Evolutionary conservation across 2,329 filamentous ascomycete species (phyloP).

Genomic region (Fusarium sp.): DNA sequence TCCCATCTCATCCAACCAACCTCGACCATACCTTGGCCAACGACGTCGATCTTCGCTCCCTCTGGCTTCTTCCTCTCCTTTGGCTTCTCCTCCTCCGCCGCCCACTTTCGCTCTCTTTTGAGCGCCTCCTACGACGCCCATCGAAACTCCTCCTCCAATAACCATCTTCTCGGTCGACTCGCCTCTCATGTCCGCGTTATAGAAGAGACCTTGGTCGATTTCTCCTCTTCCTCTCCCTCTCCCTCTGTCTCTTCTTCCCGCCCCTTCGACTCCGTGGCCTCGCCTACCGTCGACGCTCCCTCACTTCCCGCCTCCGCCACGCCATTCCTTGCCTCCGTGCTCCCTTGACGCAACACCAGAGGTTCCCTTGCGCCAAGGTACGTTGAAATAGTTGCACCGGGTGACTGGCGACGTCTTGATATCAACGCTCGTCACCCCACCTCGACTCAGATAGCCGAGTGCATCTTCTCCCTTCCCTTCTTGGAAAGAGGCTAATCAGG

Average conservation of each 20-base stretch:
- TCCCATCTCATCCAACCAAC: slow-evolving; percentile 30
- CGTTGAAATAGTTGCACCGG: slow-evolving; percentile 26
- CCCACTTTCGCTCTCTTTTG: slow-evolving; percentile 38
- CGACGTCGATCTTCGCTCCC: slow-evolving; percentile 44
- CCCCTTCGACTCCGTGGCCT: slow-evolving; percentile 26
- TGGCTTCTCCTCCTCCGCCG: slow-evolving; percentile 23
- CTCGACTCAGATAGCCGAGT: slow-evolving; percentile 24
- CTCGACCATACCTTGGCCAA: slow-evolving; percentile 29
- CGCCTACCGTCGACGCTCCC: slow-evolving; percentile 31
- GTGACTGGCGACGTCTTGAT: slow-evolving; percentile 8
- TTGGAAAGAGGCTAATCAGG: slow-evolving; percentile 28
- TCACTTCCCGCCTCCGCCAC: slow-evolving; percentile 28
- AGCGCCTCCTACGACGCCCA: slow-evolving; percentile 33
- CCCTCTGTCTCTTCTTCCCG: slow-evolving; percentile 8
- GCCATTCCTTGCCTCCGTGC: slow-evolving; percentile 27
- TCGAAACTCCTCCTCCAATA: neutral
- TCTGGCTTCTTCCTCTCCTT: slow-evolving; percentile 39
- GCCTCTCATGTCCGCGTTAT: slow-evolving; percentile 56
- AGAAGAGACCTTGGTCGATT: slow-evolving; percentile 50
- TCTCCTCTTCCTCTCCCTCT: slow-evolving; percentile 38
- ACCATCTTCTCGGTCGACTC: slow-evolving; percentile 13
- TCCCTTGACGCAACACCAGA: slow-evolving; percentile 30
- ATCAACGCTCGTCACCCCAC: slow-evolving; percentile 40
- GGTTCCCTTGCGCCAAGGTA: slow-evolving; percentile 40
- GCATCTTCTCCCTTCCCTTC: slow-evolving; percentile 12